A percentile compares a stretch with the other conserved stretches of the same genome.
Evolutionary conservation across 2,329 filamentous ascomycete species (phyloP).

Genomic region (Pseudocercospora vitis): DNA sequence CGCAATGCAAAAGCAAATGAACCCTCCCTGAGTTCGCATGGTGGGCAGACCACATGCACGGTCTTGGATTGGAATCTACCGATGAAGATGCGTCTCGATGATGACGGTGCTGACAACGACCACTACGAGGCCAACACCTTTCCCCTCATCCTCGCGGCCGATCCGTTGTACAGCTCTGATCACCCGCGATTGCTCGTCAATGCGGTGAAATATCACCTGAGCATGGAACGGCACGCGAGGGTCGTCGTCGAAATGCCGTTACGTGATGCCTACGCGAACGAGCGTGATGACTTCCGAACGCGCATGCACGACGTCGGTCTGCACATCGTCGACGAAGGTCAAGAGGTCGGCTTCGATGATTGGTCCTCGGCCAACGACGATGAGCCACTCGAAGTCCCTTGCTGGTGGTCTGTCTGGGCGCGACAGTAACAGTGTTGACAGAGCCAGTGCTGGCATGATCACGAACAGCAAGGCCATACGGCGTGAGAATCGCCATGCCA

Average conservation of each 20-base stretch:
- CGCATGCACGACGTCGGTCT: slow-evolving; percentile 59
- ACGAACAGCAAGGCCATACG: background rate
- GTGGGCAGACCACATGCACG: slow-evolving; percentile 61
- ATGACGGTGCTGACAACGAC: slow-evolving; percentile 9
- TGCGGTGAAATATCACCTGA: slow-evolving; percentile 69
- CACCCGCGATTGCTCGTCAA: slow-evolving; percentile 74
- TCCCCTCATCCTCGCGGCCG: slow-evolving; percentile 73
- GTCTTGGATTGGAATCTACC: slow-evolving; percentile 73
- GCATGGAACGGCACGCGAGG: slow-evolving; percentile 56
- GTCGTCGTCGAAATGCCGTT: slow-evolving; percentile 80
- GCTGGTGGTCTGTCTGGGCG: slow-evolving; percentile 68
- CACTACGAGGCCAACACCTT: slow-evolving; percentile 36
- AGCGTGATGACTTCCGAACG: slow-evolving; percentile 63
- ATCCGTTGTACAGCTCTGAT: slow-evolving; percentile 81
- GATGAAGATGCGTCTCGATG: slow-evolving; percentile 34
- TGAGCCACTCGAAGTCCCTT: slow-evolving; percentile 54
- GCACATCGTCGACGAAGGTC: slow-evolving; percentile 59
- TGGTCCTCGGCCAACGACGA: slow-evolving; percentile 61
- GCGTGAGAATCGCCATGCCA: too few relatives aligned
- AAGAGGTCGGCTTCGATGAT: slow-evolving; percentile 69
- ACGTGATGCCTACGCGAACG: slow-evolving; percentile 66
- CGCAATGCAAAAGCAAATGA: slow-evolving; percentile 69
- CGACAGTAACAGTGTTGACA: slow-evolving; percentile 29
- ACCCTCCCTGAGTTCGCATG: slow-evolving; percentile 53
- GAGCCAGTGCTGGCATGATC: background rate